A percentile compares a stretch with the other conserved stretches of the same genome.
These are phyloP conservation scores for Stipa capillata DNA, from an alignment of 176 grass and related monocot species.

Conservation along the genomic window DNA sequence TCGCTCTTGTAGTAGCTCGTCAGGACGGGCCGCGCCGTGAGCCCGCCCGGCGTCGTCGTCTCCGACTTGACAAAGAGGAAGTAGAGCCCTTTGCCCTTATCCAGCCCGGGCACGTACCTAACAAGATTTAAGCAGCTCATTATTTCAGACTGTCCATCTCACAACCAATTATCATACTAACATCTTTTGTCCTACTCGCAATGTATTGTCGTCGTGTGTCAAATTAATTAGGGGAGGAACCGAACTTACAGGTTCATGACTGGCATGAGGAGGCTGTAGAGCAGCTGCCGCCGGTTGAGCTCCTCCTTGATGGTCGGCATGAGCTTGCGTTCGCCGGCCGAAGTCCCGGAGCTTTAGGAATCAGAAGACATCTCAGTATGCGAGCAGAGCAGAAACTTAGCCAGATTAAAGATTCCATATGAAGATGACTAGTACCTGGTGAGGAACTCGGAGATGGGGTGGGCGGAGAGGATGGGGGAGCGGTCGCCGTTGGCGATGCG, in stretches of 20 bases:
- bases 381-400: not conserved
- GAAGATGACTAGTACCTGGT: constrained; percentile 22
- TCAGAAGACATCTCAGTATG: not conserved
- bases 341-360: constrained; percentile 36
- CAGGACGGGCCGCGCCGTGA: constrained; percentile 42
- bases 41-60: constrained; percentile 48
- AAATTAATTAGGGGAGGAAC: not conserved
- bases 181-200: not conserved
- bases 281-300: constrained; percentile 42
- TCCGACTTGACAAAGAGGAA: too few species aligned
- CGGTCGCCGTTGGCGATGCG: constrained; percentile 64
- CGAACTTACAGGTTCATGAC: constrained; percentile 48
- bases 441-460: constrained; percentile 61
- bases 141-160: not conserved
- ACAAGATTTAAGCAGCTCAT: not conserved
- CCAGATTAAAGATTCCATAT: not conserved
- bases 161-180: not conserved
- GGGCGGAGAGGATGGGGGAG: constrained; percentile 49
- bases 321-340: constrained; percentile 55
- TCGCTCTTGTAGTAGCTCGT: too few species aligned
- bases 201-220: not conserved
- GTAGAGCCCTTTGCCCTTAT: too few species aligned
- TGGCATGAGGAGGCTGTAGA: constrained; percentile 62
- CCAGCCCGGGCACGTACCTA: constrained; percentile 41
- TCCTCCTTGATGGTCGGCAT: constrained; percentile 63